Base-by-base conservation (phyloP, 805 yeast genomes). In the Wickerhamiella sergipiensis region DNA sequence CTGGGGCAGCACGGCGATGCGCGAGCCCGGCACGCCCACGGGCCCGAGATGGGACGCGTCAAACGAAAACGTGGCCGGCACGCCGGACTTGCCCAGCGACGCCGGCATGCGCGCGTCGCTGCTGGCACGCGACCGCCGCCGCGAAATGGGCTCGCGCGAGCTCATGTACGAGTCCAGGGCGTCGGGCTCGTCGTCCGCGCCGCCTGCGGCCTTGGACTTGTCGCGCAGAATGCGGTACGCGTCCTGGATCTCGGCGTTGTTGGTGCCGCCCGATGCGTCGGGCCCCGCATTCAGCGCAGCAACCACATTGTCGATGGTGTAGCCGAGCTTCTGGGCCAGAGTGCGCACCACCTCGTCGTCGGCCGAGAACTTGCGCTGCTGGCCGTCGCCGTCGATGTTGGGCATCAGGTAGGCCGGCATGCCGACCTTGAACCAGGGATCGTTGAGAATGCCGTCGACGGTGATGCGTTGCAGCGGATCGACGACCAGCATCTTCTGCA, bases 381-480 rank as follows among this genome's bases (percentile, higher is more conserved):
- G 50, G 8, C 45, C 51, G 12, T 56, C 57, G 29, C 52, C 59
- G 12, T 47, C 47, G 9, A 45, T 23, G 31, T 52, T 47, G 2
- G 56, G 64, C 55, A 81, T 69, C 54, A 89, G 74, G 62, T 87
- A 86, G 31, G 82, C 87, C 29, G 90, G 85, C 56, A 90, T 77
- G 50, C 78, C 87, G 10, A 78, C 78, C 57, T 79, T 81, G 68
- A 89, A 89, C 97, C 97, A 89, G 56, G 85, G 89, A 64, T 90
- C 96, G 62, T 87, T 83, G 82, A 88, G 80, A 45, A 90, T 86
- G 64, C 86, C 95, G 61, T 81, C 86, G 46, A 90, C 86, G 12
- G 96, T 88, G 54, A 90, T 89, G 70, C 97, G 79, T 64, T 88
- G 87, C 63, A 89, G 72, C 36, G 97, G 97, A 64, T 89, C 88